Conservation (phyloP, 257 asterid species). For the Gynochthodes officinalis region DNA sequence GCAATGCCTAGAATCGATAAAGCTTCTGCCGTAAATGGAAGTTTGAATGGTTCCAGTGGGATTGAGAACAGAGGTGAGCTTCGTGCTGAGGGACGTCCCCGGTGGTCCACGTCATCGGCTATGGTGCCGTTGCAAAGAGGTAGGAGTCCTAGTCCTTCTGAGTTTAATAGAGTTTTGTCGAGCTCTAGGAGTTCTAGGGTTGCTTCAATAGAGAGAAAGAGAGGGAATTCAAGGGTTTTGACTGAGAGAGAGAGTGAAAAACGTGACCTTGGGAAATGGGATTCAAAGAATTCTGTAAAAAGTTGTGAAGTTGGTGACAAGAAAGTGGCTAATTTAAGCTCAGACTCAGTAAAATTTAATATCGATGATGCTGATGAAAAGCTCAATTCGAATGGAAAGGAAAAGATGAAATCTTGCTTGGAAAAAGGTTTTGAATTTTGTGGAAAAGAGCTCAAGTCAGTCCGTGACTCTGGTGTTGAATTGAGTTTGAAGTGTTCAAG, state of each 20-base stretch:
- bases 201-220: conserved; percentile 26
- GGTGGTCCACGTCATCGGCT: conserved; percentile 60
- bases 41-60: conserved; percentile 6
- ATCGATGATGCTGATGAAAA: conserved; percentile 23
- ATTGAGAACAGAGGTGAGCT: conserved; percentile 19
- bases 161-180: conserved; percentile 41
- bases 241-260: conserved; percentile 26
- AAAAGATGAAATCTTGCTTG: conserved; percentile 28
- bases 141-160: conserved; percentile 79
- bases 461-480: neutral
- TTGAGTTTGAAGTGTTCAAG: conserved; percentile 15
- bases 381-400: conserved; percentile 20
- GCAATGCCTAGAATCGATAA: conserved; percentile 61
- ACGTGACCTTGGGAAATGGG: conserved; percentile 25
- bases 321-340: conserved; percentile 26
- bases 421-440: conserved; percentile 26
- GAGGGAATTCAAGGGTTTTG: conserved; percentile 23
- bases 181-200: conserved; percentile 42
- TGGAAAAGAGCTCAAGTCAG: conserved; percentile 24
- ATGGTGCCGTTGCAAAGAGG: conserved; percentile 48
- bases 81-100: conserved; percentile 37
- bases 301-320: conserved; percentile 17
- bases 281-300: conserved; percentile 14
- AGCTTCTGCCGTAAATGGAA: conserved; percentile 23
- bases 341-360: conserved; percentile 20